phyloP scores from a whole-genome alignment of 2,329 filamentous ascomycete genomes.

The Aspergillus calidoustus region DNA sequence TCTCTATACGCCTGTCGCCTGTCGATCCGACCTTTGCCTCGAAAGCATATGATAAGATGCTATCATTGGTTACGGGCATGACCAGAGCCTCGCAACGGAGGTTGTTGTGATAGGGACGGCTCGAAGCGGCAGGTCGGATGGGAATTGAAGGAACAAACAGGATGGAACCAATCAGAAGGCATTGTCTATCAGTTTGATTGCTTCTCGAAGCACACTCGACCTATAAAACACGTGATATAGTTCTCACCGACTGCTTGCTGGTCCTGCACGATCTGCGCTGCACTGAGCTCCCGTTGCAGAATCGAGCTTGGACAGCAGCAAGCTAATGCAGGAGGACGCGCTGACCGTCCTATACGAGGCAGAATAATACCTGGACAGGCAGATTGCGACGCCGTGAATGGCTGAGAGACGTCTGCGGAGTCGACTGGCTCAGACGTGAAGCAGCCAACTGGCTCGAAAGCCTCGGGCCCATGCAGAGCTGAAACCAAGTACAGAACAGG shows the following conservation, averaged over 20 bases:
- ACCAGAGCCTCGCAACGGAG: neutral
- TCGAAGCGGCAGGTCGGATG: neutral
- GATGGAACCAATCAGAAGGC: neutral
- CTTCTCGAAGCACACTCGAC: neutral
- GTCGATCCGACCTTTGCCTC: too few species aligned
- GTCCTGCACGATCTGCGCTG: neutral
- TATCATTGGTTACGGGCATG: neutral
- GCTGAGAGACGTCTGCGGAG: neutral
- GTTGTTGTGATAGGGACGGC: neutral
- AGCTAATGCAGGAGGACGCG: neutral
- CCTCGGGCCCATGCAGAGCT: neutral
- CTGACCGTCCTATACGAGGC: constrained; percentile 6
- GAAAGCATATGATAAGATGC: too few species aligned
- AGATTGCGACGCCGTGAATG: neutral
- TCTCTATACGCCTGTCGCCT: too few species aligned
- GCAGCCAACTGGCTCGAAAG: too few species aligned
- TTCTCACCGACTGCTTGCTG: neutral
- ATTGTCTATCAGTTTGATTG: neutral
- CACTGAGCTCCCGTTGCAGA: neutral
- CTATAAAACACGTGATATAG: neutral
- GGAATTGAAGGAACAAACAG: neutral
- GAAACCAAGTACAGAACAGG: constrained; percentile 11
- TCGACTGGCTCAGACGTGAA: neutral
- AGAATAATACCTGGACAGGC: constrained; percentile 13
- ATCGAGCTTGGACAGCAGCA: neutral